A percentile compares a stretch with the other conserved stretches of the same genome.
phyloP scores from a whole-genome alignment of 495 filamentous ascomycete genomes.

The Astrothelium macrocarpum region DNA sequence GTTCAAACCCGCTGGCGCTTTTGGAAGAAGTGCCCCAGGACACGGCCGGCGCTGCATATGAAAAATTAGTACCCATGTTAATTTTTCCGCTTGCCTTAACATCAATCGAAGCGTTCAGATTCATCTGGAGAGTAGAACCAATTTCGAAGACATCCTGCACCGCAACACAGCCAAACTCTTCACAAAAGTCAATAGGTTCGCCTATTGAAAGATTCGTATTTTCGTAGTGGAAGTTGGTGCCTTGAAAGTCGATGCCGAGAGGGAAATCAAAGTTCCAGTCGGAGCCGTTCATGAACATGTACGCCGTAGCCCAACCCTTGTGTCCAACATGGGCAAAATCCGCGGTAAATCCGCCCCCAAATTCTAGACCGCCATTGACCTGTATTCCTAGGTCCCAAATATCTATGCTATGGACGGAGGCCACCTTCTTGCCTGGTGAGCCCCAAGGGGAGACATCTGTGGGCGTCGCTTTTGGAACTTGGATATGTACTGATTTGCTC shows the following conservation, averaged over 20 bases:
- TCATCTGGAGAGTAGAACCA: not conserved
- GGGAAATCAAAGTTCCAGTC: conserved; percentile 2
- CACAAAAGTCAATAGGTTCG: not conserved
- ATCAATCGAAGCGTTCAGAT: not conserved
- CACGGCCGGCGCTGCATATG: not conserved
- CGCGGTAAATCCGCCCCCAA: not conserved
- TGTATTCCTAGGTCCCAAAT: not conserved
- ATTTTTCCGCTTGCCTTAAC: not conserved
- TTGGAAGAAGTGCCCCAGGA: not conserved
- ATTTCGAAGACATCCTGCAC: not conserved
- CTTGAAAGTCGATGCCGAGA: not conserved
- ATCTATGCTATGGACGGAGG: not conserved
- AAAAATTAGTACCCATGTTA: not conserved
- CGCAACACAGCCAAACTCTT: not conserved
- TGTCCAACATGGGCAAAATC: not conserved
- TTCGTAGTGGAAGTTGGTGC: not conserved
- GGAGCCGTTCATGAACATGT: not conserved
- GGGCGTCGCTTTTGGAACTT: not conserved
- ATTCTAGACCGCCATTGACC: not conserved
- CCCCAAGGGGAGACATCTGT: not conserved
- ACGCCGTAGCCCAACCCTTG: not conserved
- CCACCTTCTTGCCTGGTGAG: not conserved
- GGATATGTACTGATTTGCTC: not conserved
- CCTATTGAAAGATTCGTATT: not conserved
- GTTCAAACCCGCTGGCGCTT: not conserved